phyloP scores from a whole-genome alignment of 257 asterid species.

The Scutellaria minor region DNA sequence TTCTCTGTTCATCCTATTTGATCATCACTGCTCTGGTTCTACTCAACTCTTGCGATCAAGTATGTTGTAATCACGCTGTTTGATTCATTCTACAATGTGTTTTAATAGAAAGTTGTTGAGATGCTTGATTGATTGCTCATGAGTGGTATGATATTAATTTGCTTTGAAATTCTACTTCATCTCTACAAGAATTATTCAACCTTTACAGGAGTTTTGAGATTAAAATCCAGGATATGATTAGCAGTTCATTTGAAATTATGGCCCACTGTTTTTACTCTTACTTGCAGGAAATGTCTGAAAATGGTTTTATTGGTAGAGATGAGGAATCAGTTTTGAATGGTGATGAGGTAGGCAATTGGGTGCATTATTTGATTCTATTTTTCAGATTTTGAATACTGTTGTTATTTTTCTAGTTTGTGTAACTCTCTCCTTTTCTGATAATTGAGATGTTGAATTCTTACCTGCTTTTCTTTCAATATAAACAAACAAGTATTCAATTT shows the following conservation, averaged over 20 bases:
- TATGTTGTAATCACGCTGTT: constrained; percentile 3
- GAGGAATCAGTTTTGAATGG: constrained; percentile 44
- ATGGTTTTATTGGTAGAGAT: constrained; percentile 54
- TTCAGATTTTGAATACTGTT: neutral
- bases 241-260: constrained; percentile 13
- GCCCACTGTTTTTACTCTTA: constrained; percentile 19
- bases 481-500: neutral
- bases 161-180: neutral
- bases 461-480: constrained; percentile 12
- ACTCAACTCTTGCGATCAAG: constrained; percentile 13
- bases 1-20: neutral
- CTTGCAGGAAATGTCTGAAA: constrained; percentile 61
- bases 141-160: constrained; percentile 1
- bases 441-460: constrained; percentile 1
- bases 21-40: constrained; percentile 8
- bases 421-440: neutral
- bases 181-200: neutral
- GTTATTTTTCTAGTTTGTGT: neutral
- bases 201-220: too few relatives aligned
- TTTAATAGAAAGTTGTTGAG: constrained; percentile 17
- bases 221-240: constrained; percentile 7
- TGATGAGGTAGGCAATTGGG: constrained; percentile 46
- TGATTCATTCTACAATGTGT: constrained; percentile 22
- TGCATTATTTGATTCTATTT: neutral
- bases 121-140: neutral